Conservation (phyloP, 306 rosid genomes). For the Lathyrus tuberosus region DNA sequence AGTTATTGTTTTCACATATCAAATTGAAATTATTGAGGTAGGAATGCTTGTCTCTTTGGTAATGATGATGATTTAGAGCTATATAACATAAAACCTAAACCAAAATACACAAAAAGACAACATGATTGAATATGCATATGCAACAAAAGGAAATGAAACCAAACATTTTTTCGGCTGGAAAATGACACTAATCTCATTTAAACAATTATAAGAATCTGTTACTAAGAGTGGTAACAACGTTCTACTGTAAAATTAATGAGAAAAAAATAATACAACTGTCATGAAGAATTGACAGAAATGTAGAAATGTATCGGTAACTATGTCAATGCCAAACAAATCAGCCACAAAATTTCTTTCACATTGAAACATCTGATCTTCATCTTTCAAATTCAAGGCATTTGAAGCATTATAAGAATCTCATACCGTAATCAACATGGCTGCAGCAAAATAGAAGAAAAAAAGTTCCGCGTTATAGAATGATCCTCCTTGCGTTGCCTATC, state of each 20-base stretch:
- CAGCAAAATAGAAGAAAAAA: neutral
- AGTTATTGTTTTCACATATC: too few species aligned
- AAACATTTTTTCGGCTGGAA: slow-evolving; percentile 13
- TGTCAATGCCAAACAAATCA: slow-evolving; percentile 35
- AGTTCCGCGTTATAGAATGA: slow-evolving; percentile 33
- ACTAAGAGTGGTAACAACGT: slow-evolving; percentile 40
- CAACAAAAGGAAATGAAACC: too few species aligned
- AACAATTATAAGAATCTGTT: slow-evolving; percentile 15
- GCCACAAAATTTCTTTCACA: slow-evolving; percentile 29
- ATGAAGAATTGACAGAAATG: slow-evolving; percentile 19
- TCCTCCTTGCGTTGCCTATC: slow-evolving; percentile 32
- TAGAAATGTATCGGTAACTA: slow-evolving; percentile 31
- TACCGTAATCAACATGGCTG: slow-evolving; percentile 35
- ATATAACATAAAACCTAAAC: too few species aligned
- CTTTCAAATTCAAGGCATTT: slow-evolving; percentile 33
- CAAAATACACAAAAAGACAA: too few species aligned
- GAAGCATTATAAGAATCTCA: slow-evolving; percentile 44
- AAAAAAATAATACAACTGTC: neutral
- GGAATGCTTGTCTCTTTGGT: too few species aligned
- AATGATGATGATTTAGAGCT: too few species aligned
- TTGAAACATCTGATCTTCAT: slow-evolving; percentile 31
- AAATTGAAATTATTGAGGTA: too few species aligned
- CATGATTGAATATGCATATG: too few species aligned
- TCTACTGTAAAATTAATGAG: slow-evolving; percentile 30
- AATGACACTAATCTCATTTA: slow-evolving; percentile 18